Percentiles rank a stretch among this genome's conserved stretches.
Evolutionary conservation across 169 alveolate genomes (phyloP).

Genomic region (Plasmodium berghei): DNA sequence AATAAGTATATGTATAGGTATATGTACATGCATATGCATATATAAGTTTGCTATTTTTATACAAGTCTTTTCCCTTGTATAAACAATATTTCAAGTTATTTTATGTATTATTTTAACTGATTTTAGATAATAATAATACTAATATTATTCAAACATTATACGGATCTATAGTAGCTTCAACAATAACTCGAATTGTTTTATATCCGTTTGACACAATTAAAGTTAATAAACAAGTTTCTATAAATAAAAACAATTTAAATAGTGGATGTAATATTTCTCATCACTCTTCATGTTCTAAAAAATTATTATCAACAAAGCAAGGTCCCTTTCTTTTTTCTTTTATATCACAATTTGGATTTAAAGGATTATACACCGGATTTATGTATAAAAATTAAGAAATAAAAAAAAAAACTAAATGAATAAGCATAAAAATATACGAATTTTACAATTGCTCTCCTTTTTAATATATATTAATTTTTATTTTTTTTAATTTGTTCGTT

Average conservation of each 20-base stretch:
- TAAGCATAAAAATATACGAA: neutral
- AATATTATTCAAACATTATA: constrained; percentile 9
- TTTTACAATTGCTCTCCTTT: neutral
- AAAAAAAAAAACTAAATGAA: neutral
- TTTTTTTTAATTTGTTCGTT: neutral
- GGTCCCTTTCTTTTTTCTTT: constrained; percentile 21
- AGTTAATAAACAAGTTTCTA: constrained; percentile 46
- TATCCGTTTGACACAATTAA: constrained; percentile 57
- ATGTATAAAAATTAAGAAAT: neutral
- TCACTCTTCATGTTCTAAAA: too few species aligned
- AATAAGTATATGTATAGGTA: constrained; percentile 1
- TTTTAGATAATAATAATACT: neutral
- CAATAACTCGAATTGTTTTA: constrained; percentile 24
- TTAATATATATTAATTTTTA: neutral
- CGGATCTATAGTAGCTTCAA: constrained; percentile 37
- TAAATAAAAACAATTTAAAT: neutral
- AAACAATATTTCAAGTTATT: neutral
- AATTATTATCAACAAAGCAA: too few species aligned
- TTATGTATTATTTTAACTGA: neutral
- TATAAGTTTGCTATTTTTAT: neutral
- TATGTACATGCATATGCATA: neutral
- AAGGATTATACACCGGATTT: constrained; percentile 39
- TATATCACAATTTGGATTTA: constrained; percentile 26
- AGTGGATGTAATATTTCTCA: neutral
- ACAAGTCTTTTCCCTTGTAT: neutral